Base-by-base conservation (phyloP, 768 basidiomycete species). In the Suillus fuscotomentosus region DNA sequence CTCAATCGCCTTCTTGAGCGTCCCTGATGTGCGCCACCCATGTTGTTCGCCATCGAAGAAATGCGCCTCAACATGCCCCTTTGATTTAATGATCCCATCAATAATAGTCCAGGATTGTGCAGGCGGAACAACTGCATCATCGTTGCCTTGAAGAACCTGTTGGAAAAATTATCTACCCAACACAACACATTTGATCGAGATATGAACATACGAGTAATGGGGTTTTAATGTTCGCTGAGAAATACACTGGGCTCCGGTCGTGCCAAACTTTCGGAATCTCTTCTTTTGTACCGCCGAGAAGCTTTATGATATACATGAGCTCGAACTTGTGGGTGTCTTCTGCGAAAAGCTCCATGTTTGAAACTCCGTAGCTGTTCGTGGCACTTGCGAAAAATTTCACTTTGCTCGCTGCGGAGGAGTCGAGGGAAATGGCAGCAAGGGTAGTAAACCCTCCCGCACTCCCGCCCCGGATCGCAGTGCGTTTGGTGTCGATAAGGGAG, bases 381-480 rank as follows among this genome's bases (percentile, higher is more conserved):
- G 86, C 90, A 0, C 89, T 83, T 67, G 89, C 91, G 31, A 82
- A 80, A 13, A 72, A 77, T 84, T 17, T 77, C 77, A 86, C 81
- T 67, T 90, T 86, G 9, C 77, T 77, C n/a, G 86, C 87, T 0
- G 88, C 88, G 20, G 80, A 73, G 0, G 79, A 74, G 14, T 78
- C 76, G 7, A 75, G 79, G 11, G 80, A 80, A 38, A 75, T 70
- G 61, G 79, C 79, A 0, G 77, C 80, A 41, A 95, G 83, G 5
- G 83, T 81, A 1, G 90, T 91, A 73, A 81, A 92, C 0, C 92
- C 92, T 2, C 92, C 91, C 3, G 91, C 84, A 11, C 89, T 91
- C 0, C 84, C 80, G 0, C 92, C 93, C 3, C 89, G 86, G 66
- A 94, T 88, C 22, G 86, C 84, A 5, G 85, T 79, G 9, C 92